Evolutionary conservation across 1,284 basidiomycete species (phyloP).

Genomic region (Pisolithus thermaeus): DNA sequence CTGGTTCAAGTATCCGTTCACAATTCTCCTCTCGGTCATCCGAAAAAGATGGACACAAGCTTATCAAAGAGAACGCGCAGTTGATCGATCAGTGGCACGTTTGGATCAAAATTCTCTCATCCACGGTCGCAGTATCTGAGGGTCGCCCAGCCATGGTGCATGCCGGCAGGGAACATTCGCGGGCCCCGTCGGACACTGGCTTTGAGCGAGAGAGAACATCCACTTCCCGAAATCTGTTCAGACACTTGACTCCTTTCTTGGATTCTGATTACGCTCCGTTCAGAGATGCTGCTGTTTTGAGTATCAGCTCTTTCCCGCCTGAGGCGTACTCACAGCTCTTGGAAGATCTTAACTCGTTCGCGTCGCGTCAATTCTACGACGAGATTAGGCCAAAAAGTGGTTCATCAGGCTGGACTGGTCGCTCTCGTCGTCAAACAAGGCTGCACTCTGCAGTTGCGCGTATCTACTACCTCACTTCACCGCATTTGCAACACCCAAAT

Average conservation of each 20-base stretch:
- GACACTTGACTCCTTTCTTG: slow-evolving; percentile 82
- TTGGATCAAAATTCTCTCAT: slow-evolving; percentile 80
- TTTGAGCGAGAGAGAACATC: slow-evolving; percentile 72
- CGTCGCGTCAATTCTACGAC: slow-evolving; percentile 79
- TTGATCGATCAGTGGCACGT: slow-evolving; percentile 84
- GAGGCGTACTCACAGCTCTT: slow-evolving; percentile 76
- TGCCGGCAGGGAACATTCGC: slow-evolving; percentile 60
- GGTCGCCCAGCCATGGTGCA: slow-evolving; percentile 48
- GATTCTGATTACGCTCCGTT: slow-evolving; percentile 82
- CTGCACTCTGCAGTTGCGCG: slow-evolving; percentile 87
- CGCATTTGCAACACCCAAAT: slow-evolving; percentile 67
- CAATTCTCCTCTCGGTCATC: slow-evolving; percentile 31
- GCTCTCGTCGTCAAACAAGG: slow-evolving; percentile 71
- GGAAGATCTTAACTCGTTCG: slow-evolving; percentile 78
- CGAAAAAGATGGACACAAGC: slow-evolving; percentile 47
- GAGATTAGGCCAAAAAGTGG: slow-evolving; percentile 62
- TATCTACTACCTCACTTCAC: slow-evolving; percentile 84
- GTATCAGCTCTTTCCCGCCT: slow-evolving; percentile 81
- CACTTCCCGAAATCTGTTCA: slow-evolving; percentile 78
- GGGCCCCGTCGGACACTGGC: slow-evolving; percentile 66
- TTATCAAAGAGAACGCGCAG: slow-evolving; percentile 57
- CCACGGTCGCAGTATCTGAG: slow-evolving; percentile 71
- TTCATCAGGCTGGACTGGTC: slow-evolving; percentile 50
- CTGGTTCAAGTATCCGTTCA: slow-evolving; percentile 38
- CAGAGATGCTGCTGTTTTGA: slow-evolving; percentile 81